These are phyloP conservation scores for Penicillium concentricum DNA, from an alignment of 2,329 filamentous ascomycete genomes.

Conservation along the genomic window DNA sequence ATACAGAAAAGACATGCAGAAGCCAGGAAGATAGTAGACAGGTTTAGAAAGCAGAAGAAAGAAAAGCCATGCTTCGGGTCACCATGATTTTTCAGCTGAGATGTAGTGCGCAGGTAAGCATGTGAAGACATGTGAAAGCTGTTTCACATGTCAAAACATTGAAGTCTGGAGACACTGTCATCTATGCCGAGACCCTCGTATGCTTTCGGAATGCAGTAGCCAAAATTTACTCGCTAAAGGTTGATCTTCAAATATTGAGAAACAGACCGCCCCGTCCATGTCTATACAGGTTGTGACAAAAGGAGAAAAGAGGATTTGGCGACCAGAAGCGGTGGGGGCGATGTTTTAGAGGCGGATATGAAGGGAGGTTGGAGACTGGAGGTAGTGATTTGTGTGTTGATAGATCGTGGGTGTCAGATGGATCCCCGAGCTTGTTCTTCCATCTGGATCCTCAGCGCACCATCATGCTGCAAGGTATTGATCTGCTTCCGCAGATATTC, in stretches of 20 bases:
- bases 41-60: background rate
- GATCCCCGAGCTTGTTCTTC: conserved; percentile 17
- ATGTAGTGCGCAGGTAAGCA: background rate
- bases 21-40: background rate
- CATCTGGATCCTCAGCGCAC: conserved; percentile 31
- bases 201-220: conserved; percentile 16
- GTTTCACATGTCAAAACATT: conserved; percentile 20
- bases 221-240: conserved; percentile 17
- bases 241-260: conserved; percentile 11
- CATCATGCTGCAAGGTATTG: conserved; percentile 55
- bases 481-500: conserved; percentile 67
- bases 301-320: background rate
- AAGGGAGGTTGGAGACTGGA: background rate
- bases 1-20: conserved; percentile 6
- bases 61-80: background rate
- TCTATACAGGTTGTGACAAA: conserved; percentile 21
- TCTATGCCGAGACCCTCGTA: conserved; percentile 17
- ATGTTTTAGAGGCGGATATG: background rate
- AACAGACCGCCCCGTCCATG: conserved; percentile 4
- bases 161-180: conserved; percentile 10
- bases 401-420: conserved; percentile 21
- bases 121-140: conserved; percentile 4
- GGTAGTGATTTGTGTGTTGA: conserved; percentile 1
- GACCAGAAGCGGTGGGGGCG: background rate
- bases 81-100: background rate